Percentiles rank a stretch among this genome's conserved stretches.
Conservation (phyloP, 1,284 basidiomycete species). For the Xerocomus amazonicus region DNA sequence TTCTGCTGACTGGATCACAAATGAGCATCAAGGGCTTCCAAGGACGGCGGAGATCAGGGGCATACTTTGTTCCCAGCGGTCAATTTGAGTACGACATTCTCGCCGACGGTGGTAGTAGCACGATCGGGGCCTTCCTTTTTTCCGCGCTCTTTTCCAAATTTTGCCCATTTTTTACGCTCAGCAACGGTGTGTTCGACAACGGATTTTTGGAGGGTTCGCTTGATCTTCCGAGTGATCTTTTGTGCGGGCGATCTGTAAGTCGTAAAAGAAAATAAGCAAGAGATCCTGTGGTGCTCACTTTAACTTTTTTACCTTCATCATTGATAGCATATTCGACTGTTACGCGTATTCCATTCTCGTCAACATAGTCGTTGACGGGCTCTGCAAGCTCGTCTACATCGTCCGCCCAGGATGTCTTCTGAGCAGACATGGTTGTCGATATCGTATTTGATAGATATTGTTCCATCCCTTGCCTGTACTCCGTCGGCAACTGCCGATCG, state of each 20-base stretch:
- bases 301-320: slow-evolving; percentile 94
- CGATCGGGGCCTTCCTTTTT: slow-evolving; percentile 87
- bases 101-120: slow-evolving; percentile 94
- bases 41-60: neutral
- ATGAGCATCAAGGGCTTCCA: neutral
- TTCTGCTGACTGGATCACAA: slow-evolving; percentile 45
- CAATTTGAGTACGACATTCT: slow-evolving; percentile 85
- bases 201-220: slow-evolving; percentile 87
- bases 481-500: slow-evolving; percentile 6
- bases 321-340: slow-evolving; percentile 83
- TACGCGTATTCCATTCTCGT: slow-evolving; percentile 87
- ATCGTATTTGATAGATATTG: neutral
- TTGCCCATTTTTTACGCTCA: slow-evolving; percentile 89
- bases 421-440: slow-evolving; percentile 20
- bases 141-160: slow-evolving; percentile 93
- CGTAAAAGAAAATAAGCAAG: neutral
- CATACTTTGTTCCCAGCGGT: slow-evolving; percentile 79
- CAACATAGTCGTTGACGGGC: slow-evolving; percentile 62
- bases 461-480: too few species aligned
- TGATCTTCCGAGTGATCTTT: slow-evolving; percentile 84
- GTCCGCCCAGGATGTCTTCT: slow-evolving; percentile 80
- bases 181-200: slow-evolving; percentile 92
- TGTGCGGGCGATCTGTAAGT: slow-evolving; percentile 3
- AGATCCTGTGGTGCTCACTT: slow-evolving; percentile 46
- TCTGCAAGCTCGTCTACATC: slow-evolving; percentile 74